Percentiles rank a stretch among this genome's conserved stretches.
Evolutionary conservation across 345 rosid genomes (phyloP).

Genomic region (Rhodomyrtus tomentosa): DNA sequence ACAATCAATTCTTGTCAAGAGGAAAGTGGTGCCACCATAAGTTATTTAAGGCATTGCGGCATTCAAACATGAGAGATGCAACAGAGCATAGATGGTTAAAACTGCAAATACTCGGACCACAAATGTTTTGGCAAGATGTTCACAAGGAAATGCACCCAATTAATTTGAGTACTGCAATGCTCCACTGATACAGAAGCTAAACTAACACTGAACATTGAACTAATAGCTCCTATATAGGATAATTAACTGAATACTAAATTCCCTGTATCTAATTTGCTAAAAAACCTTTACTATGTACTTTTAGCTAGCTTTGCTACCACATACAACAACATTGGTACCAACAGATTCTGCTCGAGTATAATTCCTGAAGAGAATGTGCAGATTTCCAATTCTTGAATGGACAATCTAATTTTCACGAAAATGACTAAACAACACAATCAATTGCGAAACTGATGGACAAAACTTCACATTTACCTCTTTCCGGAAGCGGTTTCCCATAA

Average conservation of each 20-base stretch:
- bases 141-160: neutral
- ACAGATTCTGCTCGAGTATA: neutral
- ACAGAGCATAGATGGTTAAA: neutral
- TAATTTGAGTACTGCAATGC: neutral
- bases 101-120: neutral
- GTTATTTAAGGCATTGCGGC: neutral
- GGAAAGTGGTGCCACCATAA: neutral
- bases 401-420: neutral
- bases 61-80: neutral
- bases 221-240: neutral
- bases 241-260: neutral
- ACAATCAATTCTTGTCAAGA: neutral
- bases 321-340: neutral
- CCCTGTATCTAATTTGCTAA: neutral
- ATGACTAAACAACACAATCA: neutral
- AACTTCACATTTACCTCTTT: slow-evolving; percentile 49
- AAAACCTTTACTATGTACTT: neutral
- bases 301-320: neutral
- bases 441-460: neutral
- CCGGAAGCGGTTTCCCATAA: slow-evolving; percentile 96
- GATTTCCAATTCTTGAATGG: neutral
- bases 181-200: neutral
- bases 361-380: neutral
- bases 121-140: neutral
- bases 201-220: neutral